phyloP scores from a whole-genome alignment of 768 basidiomycete genomes.

The Mycena venus region DNA sequence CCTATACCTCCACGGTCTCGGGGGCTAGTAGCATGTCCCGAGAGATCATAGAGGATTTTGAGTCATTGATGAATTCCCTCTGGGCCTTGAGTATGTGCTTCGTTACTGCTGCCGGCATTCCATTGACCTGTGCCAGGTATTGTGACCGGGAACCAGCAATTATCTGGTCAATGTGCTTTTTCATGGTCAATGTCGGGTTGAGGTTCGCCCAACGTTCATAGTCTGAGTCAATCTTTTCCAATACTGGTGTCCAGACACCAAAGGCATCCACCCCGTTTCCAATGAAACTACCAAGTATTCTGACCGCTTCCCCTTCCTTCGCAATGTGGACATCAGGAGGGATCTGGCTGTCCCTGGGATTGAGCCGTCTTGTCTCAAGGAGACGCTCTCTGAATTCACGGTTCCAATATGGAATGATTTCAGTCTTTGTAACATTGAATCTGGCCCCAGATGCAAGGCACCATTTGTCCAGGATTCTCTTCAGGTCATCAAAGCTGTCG shows the following conservation, averaged over 20 bases:
- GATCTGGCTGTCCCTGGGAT: background rate
- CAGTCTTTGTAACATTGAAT: background rate
- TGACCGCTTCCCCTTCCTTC: background rate
- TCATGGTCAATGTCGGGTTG: background rate
- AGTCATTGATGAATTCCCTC: no score
- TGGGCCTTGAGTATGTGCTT: no score
- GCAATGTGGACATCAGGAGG: background rate
- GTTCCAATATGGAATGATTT: background rate
- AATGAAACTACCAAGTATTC: background rate
- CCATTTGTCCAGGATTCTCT: background rate
- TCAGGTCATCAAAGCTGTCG: background rate
- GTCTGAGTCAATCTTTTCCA: background rate
- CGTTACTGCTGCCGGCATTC: no score
- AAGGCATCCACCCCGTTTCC: background rate
- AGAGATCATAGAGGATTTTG: background rate
- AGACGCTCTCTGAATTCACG: background rate
- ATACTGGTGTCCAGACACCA: background rate
- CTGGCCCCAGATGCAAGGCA: background rate
- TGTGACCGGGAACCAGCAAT: no score
- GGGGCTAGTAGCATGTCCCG: background rate
- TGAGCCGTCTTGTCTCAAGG: background rate
- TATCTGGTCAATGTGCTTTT: background rate
- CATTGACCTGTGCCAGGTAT: no score
- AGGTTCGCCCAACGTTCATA: background rate
- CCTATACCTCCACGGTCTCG: background rate